A percentile compares a stretch with the other conserved stretches of the same genome.
Evolutionary conservation across 78 protist genomes (phyloP).

Genomic region (Dictyostelium brefeldianum): DNA sequence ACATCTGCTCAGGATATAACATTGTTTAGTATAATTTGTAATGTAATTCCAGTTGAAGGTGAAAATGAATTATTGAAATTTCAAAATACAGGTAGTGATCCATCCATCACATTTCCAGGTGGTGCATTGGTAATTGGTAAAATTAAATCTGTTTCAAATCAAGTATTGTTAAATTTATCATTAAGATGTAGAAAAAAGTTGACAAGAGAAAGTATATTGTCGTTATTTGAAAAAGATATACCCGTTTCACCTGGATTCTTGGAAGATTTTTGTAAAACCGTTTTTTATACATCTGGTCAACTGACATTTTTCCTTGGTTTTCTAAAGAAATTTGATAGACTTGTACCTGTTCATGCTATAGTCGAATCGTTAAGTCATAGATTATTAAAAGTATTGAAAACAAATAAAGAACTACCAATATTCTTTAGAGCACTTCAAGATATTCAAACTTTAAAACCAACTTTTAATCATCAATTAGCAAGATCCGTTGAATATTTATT

Average conservation of each 20-base stretch:
- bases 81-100: background rate
- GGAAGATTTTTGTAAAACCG: background rate
- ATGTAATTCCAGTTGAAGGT: background rate
- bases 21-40: background rate
- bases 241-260: constrained; percentile 19
- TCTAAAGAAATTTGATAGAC: background rate
- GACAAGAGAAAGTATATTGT: background rate
- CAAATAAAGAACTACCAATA: constrained; percentile 12
- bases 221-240: constrained; percentile 9
- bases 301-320: background rate
- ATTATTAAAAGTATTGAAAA: constrained; percentile 22
- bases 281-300: background rate
- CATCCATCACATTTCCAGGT: background rate
- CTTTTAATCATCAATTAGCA: constrained; percentile 6
- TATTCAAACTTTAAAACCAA: background rate
- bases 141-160: constrained; percentile 12
- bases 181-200: constrained; percentile 49
- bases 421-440: background rate
- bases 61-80: constrained; percentile 11
- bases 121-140: background rate
- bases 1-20: background rate
- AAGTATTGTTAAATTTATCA: constrained; percentile 13
- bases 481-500: constrained; percentile 21
- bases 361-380: constrained; percentile 10
- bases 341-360: background rate